Percentiles rank a stretch among this genome's conserved stretches.
Evolutionary conservation across 2,329 filamentous ascomycete species (phyloP).

Genomic region (Chrysoporthe deuterocubensis): DNA sequence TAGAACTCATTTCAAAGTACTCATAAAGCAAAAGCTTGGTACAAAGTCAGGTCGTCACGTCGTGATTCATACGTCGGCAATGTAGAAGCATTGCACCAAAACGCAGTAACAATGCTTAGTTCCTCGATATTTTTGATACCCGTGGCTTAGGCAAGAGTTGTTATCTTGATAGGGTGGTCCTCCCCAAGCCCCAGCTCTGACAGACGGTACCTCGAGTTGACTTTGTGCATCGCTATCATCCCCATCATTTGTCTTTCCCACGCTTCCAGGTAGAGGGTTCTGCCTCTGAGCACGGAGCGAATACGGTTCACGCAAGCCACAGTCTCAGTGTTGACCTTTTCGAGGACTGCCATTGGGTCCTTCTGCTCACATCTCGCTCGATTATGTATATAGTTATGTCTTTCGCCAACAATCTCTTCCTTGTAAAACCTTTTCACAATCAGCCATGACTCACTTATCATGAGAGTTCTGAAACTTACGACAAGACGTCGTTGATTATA

Average conservation of each 20-base stretch:
- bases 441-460: neutral
- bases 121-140: neutral
- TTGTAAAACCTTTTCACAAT: conserved; percentile 7
- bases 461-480: neutral
- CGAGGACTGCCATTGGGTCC: neutral
- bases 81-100: neutral
- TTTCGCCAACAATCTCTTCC: conserved; percentile 7
- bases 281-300: neutral
- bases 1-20: neutral
- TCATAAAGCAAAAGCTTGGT: neutral
- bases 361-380: conserved; percentile 5
- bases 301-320: conserved; percentile 2
- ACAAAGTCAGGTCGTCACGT: neutral
- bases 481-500: conserved; percentile 10
- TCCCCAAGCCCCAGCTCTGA: conserved; percentile 5
- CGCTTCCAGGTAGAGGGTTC: conserved; percentile 4
- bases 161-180: conserved; percentile 1
- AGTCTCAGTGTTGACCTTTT: conserved; percentile 8
- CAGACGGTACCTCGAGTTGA: conserved; percentile 1
- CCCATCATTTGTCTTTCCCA: conserved; percentile 15
- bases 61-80: neutral
- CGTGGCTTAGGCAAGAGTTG: neutral
- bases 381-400: conserved; percentile 12
- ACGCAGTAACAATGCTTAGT: neutral
- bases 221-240: conserved; percentile 12